Base-by-base conservation (phyloP, 805 yeast species). In the Candida pseudofarinosa region DNA sequence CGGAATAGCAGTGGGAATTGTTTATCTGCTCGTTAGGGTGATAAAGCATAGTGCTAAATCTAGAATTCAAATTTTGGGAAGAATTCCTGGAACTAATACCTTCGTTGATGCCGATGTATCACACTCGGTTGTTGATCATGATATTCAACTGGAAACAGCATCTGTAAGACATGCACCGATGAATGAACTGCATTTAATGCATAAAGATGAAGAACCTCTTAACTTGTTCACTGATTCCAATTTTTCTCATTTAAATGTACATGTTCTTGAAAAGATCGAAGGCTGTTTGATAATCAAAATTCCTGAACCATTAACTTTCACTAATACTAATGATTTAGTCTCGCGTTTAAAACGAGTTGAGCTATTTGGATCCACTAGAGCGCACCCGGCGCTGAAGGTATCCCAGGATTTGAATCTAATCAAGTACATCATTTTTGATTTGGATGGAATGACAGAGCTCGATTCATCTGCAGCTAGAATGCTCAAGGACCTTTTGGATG, bases 1-100 rank as follows among this genome's bases (percentile, higher is more conserved):
- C 13, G 98, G 99, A 1, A 88, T 93, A 38, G 80, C 85, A 2
- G 76, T 88, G n/a, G 98, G 99, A 0, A 80, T 87, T 38, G 79
- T 79, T 0, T 86, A 88, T 51, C 88, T 95, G 34, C 66, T 91
- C 15, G 70, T 90, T 28, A 69, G 95, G 43, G 90, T 91, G 4
- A 61, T 73, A 28, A 63, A 62, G 42, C 63, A 68, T 48, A 66
- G 75, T 12, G 63, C 76, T 0, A 54, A 60, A 37, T 71, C 76
- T 5, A 55, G 73, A 31, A 72, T 73, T 47, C 74, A 71, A 40
- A 69, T 73, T 42, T 52, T 73, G 42, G 78, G 76, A 1, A 56
- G 77, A 35, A 55, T 64, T 20, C 73, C 63, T 26, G 71, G 71
- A 3, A 58, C 74, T 1, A 68, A 69, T 45, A 57, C 59, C 1